Evolutionary conservation across 2,329 filamentous ascomycete species (phyloP).

Genomic region (Fusarium chuoi): DNA sequence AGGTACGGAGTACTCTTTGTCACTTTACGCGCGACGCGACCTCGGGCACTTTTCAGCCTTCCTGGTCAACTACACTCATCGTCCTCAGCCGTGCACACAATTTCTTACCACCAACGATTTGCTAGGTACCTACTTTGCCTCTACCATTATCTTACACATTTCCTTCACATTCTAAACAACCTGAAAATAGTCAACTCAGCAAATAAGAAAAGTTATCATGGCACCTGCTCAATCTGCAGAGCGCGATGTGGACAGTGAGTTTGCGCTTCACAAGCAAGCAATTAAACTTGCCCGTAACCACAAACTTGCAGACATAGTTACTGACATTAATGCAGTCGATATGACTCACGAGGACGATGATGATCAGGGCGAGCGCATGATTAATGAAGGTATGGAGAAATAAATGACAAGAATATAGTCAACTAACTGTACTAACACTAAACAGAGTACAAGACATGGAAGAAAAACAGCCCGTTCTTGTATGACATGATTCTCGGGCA

Average conservation of each 20-base stretch:
- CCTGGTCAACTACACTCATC: slow-evolving; percentile 28
- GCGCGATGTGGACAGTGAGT: slow-evolving; percentile 52
- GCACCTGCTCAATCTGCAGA: slow-evolving; percentile 50
- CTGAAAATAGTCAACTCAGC: background rate
- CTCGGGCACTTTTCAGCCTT: slow-evolving; percentile 45
- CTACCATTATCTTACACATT: background rate
- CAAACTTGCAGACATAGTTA: background rate
- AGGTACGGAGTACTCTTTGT: slow-evolving; percentile 9
- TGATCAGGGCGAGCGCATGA: slow-evolving; percentile 82
- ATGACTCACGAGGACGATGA: slow-evolving; percentile 73
- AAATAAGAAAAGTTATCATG: slow-evolving; percentile 40
- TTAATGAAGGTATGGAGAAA: slow-evolving; percentile 80
- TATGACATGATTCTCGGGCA: slow-evolving; percentile 96
- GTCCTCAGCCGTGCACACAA: slow-evolving; percentile 35
- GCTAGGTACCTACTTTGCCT: background rate
- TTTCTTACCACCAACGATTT: slow-evolving; percentile 21
- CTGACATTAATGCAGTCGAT: slow-evolving; percentile 45
- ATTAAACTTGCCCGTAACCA: background rate
- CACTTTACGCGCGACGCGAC: slow-evolving; percentile 54
- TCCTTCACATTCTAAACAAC: background rate
- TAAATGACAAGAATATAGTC: background rate
- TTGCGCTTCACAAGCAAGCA: slow-evolving; percentile 18
- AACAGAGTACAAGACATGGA: slow-evolving; percentile 98
- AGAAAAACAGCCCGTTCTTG: slow-evolving; percentile 98
- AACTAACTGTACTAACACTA: slow-evolving; percentile 26